Base-by-base conservation (phyloP, 169 alveolate species). In the Plasmodium relictum region DNA sequence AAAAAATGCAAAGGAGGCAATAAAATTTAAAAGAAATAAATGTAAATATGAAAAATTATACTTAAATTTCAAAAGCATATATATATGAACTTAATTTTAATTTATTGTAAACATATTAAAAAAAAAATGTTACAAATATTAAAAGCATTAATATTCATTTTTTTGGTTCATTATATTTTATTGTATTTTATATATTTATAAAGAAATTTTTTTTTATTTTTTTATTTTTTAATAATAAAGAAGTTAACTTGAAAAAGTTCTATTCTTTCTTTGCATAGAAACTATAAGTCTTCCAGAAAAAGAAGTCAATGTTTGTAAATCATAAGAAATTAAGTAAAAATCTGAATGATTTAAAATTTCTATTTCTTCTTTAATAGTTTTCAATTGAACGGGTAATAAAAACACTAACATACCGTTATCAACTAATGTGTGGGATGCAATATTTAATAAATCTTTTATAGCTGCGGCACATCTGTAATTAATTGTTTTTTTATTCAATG, bases 381-480 rank as follows among this genome's bases (percentile, higher is more conserved):
- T 88, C 70, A 76, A 70, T 74, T 69, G 91, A 4, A 94, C 61
- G n/a, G 97, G 97, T 9, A 94, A 73, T 12, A 95, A 94, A 88
- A 95, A 95, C 2, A 95, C 97, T 10, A 95, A 85, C 88, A 92
- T 90, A 39, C 97, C 97, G 54, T 88, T 71, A 12, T 90, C 93
- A 26, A 95, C 97, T 16, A 95, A 92, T 62, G 88, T 62, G 12
- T 69, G 62, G 6, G 93, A 94, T 6, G 95, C 95, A 14, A 95
- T 72, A 20, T 66, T 88, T 22, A 95, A 61, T 18, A 92, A 41
- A 12, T 92, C 95, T 45, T 70, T 70, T 22, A 86, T 70, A 31
- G 87, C 92, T 26, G 69, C 44, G 1, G 54, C 44, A 56, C 92
- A 86, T 20, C 45, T 61, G 65, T 86, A 86, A 6, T 69, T 39